Conservation (phyloP, 129 eudicot genomes). For the Rutidosis leptorrhynchoides region DNA sequence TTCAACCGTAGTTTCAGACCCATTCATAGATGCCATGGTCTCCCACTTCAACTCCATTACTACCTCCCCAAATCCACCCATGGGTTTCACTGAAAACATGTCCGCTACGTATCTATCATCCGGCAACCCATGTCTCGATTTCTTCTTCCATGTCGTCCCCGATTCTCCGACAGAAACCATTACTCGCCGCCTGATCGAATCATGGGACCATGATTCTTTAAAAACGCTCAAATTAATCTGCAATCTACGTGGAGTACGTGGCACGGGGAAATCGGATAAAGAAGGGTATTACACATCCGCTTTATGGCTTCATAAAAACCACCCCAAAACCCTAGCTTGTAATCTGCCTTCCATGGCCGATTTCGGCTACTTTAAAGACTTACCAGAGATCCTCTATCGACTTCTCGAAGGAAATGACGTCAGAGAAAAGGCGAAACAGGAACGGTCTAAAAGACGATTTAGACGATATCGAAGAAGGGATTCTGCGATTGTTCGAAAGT, state of each 20-base stretch:
- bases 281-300: too few species aligned
- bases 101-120: conserved; percentile 15
- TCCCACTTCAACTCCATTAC: conserved; percentile 17
- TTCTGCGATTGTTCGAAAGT: neutral
- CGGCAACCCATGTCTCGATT: conserved; percentile 17
- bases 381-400: conserved; percentile 16
- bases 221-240: conserved; percentile 19
- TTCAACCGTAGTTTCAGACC: conserved; percentile 10
- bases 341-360: conserved; percentile 1
- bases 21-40: conserved; percentile 17
- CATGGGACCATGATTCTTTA: conserved; percentile 21
- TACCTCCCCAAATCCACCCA: neutral
- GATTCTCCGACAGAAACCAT: neutral
- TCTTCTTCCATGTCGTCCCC: too few species aligned
- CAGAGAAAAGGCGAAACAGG: neutral
- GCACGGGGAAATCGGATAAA: conserved; percentile 20
- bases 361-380: conserved; percentile 17
- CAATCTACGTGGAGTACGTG: conserved; percentile 18
- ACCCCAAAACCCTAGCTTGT: conserved; percentile 19
- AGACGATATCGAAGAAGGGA: neutral
- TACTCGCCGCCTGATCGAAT: neutral
- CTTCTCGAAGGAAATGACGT: conserved; percentile 18
- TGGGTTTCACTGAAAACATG: conserved; percentile 24
- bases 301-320: too few species aligned
- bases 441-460: neutral